phyloP scores from a whole-genome alignment of 2,329 filamentous ascomycete species.

The Arthrobotrys iridis region DNA sequence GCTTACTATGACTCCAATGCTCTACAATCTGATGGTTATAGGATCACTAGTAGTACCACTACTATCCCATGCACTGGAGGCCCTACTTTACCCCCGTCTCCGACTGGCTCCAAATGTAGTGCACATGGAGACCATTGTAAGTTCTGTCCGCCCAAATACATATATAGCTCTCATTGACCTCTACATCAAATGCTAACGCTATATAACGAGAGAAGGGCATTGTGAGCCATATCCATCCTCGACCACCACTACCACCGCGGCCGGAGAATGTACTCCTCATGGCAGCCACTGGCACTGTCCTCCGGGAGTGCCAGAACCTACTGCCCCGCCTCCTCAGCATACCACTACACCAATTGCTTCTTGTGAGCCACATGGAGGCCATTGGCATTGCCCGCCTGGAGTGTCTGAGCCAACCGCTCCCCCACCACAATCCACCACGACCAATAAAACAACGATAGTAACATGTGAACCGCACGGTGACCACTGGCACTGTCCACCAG shows the following conservation, averaged over 20 bases:
- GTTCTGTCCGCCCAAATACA: no score
- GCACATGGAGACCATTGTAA: conserved; percentile 11
- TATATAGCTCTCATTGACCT: no score
- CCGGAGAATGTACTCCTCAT: neutral
- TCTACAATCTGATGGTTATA: conserved; percentile 3
- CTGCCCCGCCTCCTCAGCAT: neutral
- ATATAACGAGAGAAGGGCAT: no score
- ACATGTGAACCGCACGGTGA: neutral
- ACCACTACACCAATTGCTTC: no score
- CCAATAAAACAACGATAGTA: neutral
- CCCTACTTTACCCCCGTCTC: neutral
- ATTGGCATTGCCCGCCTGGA: neutral
- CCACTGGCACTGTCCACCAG: conserved; percentile 2
- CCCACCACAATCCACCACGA: neutral
- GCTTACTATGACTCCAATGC: conserved; percentile 13
- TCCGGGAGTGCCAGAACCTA: neutral
- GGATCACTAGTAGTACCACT: neutral
- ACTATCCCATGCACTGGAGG: neutral
- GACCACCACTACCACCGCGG: neutral
- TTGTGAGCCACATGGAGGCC: no score
- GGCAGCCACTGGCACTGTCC: conserved; percentile 4
- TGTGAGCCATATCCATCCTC: conserved; percentile 4
- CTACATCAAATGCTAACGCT: no score
- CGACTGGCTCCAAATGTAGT: conserved; percentile 8
- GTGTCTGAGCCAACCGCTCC: neutral